Evolutionary conservation across 129 eudicot genomes (phyloP), one percentile per base, ranked within the genome.

Genomic region (Helianthus tuberosus): DNA sequence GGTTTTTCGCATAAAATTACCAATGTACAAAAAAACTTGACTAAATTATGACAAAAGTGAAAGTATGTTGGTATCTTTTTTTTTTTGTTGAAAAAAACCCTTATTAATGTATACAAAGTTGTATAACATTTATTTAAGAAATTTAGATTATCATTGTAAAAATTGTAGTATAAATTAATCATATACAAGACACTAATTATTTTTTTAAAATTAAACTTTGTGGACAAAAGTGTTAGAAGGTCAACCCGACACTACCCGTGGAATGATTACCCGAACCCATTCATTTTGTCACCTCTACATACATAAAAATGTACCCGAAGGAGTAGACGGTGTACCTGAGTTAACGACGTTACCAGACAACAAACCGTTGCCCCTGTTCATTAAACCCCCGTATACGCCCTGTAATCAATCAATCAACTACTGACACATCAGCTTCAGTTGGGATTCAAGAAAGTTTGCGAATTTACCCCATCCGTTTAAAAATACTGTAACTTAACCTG

Each of bases 341-440:
- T 83, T 88, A 10, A 73, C 54, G 6, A 83, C 77, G 50, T 77
- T 50, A 61, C 85, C 81, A 41, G 84, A 71, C 48, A 84, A 77
- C 75, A 86, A 82, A 64, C 71, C 36, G 69, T 65, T 81, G 66
- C 84, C 83, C n/a, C 73, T 65, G 69, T 78, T 80, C 68, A 82
- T 17, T 20, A 89, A 76, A 58, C 82, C 85, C 15, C 88, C 89
- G 5, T 77, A 79, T 75, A 68, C 38, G 43, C 91, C 88, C 99
- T 93, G 96, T 60, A 48, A 65, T 77, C 59, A 64, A 55, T 59
- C 39, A 71, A 53, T 70, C 64, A 74, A 14, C 47, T 50, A 71
- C 47, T n/a, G 25, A 78, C 72, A 52, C 46, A 32, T 77, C 68
- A 84, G 62, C 55, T 64, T 72, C 61, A 64, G 77, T 64, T 46